phyloP scores from a whole-genome alignment of 2,329 filamentous ascomycete species.

The Aspergillus sp. region DNA sequence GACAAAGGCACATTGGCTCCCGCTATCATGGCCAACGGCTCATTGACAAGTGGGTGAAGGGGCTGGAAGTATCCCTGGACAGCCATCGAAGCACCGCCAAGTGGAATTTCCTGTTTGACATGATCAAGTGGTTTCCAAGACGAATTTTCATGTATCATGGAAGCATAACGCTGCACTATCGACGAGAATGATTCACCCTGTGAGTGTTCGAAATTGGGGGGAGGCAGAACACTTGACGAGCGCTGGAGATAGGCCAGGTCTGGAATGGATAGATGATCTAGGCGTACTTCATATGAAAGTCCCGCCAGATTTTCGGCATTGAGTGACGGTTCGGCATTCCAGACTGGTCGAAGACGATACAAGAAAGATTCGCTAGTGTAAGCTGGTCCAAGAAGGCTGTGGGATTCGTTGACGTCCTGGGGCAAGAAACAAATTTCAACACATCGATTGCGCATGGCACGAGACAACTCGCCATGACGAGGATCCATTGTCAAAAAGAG shows the following conservation, averaged over 20 bases:
- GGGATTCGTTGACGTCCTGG: conserved; percentile 21
- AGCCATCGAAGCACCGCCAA: conserved; percentile 20
- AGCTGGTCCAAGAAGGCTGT: conserved; percentile 19
- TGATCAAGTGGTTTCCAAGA: conserved; percentile 24
- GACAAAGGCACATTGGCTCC: conserved; percentile 14
- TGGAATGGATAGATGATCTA: conserved; percentile 33
- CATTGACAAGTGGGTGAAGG: conserved; percentile 37
- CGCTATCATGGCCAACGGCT: conserved; percentile 29
- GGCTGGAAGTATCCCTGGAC: conserved; percentile 25
- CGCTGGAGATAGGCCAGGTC: conserved; percentile 30
- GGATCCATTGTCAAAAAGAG: conserved; percentile 94
- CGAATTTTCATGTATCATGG: conserved; percentile 25
- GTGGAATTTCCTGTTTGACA: conserved; percentile 14
- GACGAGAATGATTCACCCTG: conserved; percentile 10
- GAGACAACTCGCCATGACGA: conserved; percentile 84
- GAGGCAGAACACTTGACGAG: conserved; percentile 19
- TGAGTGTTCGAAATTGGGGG: conserved; percentile 7
- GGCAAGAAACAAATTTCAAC: conserved; percentile 76
- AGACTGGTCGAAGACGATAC: conserved; percentile 35
- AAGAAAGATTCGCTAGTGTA: conserved; percentile 36
- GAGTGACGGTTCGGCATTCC: conserved; percentile 15
- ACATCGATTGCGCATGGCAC: conserved; percentile 93
- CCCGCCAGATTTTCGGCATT: conserved; percentile 9
- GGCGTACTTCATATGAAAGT: conserved; percentile 22
- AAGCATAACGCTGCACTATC: conserved; percentile 26